Base-by-base conservation (phyloP, 495 filamentous ascomycete species). In the Talaromyces liani region DNA sequence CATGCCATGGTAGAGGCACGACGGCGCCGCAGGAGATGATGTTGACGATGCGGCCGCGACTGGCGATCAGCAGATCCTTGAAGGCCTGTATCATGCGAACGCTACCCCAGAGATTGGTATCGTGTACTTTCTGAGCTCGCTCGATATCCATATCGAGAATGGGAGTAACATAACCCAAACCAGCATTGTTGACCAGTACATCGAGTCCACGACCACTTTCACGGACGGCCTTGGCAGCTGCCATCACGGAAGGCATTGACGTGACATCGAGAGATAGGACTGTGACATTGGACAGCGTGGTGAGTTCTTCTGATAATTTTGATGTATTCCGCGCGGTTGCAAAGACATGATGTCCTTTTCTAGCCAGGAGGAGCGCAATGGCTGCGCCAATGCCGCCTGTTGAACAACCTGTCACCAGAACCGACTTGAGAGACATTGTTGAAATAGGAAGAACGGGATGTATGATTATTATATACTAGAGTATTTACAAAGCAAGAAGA, bases 11-110 rank as follows among this genome's bases (percentile, higher is more conserved):
- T 12, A 58, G n/a, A 12, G 29, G 29, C 16, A 58, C 9, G 55
- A 78, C 61, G 31, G 79, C 77, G 20, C 79, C 76, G 6, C 82
- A 73, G 1, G 79, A 81, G 12, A 78, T 76, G 60, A 82, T 79
- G 41, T 68, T 68, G 29, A 68, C 61, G 25, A 67, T 61, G 16
- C 61, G 34, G n/a, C 67, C 67, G 12, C 34, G 41, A 27, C 47
- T 36, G 16, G 34, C 47, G 25, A 66, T 58, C 4, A 69, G 54
- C 7, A 68, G 25, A 34, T 31, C 25, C 14, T 36, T 34, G 34
- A 67, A 64, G 25, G 24, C 63, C 59, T 72, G 64, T 4, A 68
- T 58, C 22, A 65, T 62, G 9, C 56, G 53, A 20, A 74, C 16
- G 31, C 41, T 33, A 2, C 65, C 69, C 69, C 69, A 75, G 49